Percentiles rank a stretch among this genome's conserved stretches.
Conservation (phyloP, 192 early-diverging fungal genomes). For the Backusella australiensis region DNA sequence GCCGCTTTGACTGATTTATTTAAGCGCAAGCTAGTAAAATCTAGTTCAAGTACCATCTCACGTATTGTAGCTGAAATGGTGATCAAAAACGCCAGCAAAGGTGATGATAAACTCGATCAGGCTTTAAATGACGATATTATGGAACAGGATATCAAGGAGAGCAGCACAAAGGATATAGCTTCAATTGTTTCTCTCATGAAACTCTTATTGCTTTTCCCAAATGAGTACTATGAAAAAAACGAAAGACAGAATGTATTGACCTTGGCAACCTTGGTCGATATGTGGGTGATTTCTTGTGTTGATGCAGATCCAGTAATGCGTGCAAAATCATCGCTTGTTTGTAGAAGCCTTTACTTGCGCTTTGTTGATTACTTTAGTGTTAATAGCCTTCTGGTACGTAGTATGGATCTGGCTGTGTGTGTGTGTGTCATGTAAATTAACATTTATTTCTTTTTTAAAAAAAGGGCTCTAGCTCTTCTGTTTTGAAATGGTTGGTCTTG, state of each 20-base stretch:
- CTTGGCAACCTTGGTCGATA: slow-evolving; percentile 30
- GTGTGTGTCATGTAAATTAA: neutral
- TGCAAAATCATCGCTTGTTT: slow-evolving; percentile 29
- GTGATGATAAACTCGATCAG: neutral
- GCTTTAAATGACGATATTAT: neutral
- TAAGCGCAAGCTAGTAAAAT: neutral
- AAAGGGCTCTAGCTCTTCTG: slow-evolving; percentile 8
- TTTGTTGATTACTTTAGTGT: slow-evolving; percentile 34
- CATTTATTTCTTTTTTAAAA: neutral
- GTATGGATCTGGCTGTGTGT: neutral
- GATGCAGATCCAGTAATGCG: slow-evolving; percentile 18
- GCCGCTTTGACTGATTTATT: slow-evolving; percentile 10
- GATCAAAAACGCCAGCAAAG: neutral
- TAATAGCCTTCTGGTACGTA: slow-evolving; percentile 42
- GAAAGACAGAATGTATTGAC: slow-evolving; percentile 39
- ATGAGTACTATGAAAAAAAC: slow-evolving; percentile 47
- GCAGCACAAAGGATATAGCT: neutral
- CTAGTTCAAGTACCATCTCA: neutral
- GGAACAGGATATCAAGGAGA: neutral
- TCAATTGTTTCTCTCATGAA: slow-evolving; percentile 25
- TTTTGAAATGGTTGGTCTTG: slow-evolving; percentile 24
- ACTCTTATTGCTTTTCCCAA: slow-evolving; percentile 45
- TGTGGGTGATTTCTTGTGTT: slow-evolving; percentile 21
- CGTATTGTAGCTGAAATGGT: neutral
- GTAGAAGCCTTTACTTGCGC: slow-evolving; percentile 35